Evolutionary conservation across 345 rosid genomes (phyloP).

Genomic region (Conringia planisiliqua): DNA sequence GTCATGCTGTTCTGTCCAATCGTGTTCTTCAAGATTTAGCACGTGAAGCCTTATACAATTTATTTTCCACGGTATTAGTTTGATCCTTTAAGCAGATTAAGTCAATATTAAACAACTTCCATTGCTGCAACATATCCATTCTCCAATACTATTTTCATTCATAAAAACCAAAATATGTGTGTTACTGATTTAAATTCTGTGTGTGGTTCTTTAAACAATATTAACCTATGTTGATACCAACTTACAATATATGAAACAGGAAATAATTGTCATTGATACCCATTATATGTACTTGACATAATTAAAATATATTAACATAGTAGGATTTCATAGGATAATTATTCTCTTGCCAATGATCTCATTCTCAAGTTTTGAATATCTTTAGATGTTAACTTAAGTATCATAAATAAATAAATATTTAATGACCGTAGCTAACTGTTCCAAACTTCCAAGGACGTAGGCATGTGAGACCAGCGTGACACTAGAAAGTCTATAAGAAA

Average conservation of each 20-base stretch:
- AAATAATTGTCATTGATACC: not conserved
- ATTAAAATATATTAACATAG: not conserved
- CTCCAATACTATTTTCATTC: not conserved
- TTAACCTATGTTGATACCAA: not conserved
- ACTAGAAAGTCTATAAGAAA: slow-evolving; percentile 14
- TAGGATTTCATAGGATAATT: not conserved
- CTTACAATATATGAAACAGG: not conserved
- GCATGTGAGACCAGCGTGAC: slow-evolving; percentile 38
- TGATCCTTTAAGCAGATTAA: not conserved
- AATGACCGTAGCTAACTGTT: slow-evolving; percentile 1
- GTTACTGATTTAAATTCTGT: not conserved
- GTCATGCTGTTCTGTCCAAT: slow-evolving; percentile 33
- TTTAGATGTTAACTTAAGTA: slow-evolving; percentile 30
- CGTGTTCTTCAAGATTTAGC: slow-evolving; percentile 33
- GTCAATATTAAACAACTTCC: not conserved
- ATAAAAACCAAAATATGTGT: not conserved
- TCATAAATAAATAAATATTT: not conserved
- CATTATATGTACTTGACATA: not conserved
- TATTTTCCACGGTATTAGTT: not conserved
- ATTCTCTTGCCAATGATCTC: slow-evolving; percentile 9
- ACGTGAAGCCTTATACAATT: slow-evolving; percentile 20
- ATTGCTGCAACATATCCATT: not conserved
- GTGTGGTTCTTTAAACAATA: not conserved
- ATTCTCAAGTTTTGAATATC: slow-evolving; percentile 28
- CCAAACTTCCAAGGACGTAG: slow-evolving; percentile 16